Percentiles rank a stretch among this genome's conserved stretches.
Conservation (phyloP, 306 rosid species). For the Ziziphus jujuba region DNA sequence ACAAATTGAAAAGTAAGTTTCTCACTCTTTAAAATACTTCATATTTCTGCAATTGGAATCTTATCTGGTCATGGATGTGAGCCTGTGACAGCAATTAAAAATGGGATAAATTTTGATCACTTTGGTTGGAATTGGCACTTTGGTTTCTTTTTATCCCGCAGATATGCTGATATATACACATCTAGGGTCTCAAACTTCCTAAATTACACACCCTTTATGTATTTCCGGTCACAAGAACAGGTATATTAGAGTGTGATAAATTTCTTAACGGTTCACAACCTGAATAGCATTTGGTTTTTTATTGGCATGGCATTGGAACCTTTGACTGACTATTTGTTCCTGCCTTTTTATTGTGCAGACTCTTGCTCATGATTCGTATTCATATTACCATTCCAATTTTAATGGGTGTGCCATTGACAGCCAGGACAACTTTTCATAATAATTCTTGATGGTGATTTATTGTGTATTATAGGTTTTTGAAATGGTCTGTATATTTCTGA, state of each 20-base stretch:
- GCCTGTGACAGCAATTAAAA: neutral
- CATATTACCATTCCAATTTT: slow-evolving; percentile 36
- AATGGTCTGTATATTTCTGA: no score
- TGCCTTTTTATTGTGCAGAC: slow-evolving; percentile 53
- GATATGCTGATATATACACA: slow-evolving; percentile 98
- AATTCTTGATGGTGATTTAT: neutral
- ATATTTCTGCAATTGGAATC: neutral
- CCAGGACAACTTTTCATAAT: slow-evolving; percentile 3
- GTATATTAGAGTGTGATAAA: slow-evolving; percentile 34
- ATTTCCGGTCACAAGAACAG: slow-evolving; percentile 98
- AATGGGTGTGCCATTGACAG: slow-evolving; percentile 30
- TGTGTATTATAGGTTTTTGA: no score
- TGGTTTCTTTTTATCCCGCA: slow-evolving; percentile 29
- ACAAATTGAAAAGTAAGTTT: slow-evolving; percentile 91
- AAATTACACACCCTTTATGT: slow-evolving; percentile 89
- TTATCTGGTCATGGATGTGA: neutral
- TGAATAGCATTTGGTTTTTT: neutral
- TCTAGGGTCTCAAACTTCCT: slow-evolving; percentile 94
- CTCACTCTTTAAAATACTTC: neutral
- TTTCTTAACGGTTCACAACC: slow-evolving; percentile 2
- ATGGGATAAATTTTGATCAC: neutral
- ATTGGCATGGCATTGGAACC: neutral
- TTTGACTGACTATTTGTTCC: neutral
- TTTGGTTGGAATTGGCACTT: slow-evolving; percentile 9
- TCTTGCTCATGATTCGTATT: slow-evolving; percentile 86